Conservation (phyloP, 345 rosid genomes). For the Euphorbia lathyris region DNA sequence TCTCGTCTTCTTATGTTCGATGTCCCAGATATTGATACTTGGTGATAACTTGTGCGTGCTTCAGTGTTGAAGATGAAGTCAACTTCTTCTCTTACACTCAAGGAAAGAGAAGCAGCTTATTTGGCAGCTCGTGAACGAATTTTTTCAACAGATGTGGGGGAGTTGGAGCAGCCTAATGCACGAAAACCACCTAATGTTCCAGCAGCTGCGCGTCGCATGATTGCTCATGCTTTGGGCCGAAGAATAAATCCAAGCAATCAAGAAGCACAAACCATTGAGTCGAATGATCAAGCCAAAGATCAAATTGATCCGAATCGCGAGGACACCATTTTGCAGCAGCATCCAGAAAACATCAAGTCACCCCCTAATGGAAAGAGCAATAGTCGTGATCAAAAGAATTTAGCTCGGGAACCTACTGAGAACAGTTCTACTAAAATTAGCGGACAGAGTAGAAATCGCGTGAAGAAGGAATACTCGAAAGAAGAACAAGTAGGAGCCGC, state of each 20-base stretch:
- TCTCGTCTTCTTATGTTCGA: not conserved
- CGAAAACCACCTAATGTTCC: slow-evolving; percentile 46
- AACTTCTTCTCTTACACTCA: slow-evolving; percentile 33
- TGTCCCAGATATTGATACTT: slow-evolving; percentile 6
- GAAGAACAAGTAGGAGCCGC: slow-evolving; percentile 58
- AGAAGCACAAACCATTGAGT: slow-evolving; percentile 17
- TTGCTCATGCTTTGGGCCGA: slow-evolving; percentile 73
- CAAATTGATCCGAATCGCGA: slow-evolving; percentile 17
- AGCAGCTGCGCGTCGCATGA: slow-evolving; percentile 68
- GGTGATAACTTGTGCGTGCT: slow-evolving; percentile 12
- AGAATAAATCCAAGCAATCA: slow-evolving; percentile 21
- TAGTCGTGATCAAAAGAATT: slow-evolving; percentile 21
- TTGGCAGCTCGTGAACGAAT: slow-evolving; percentile 61
- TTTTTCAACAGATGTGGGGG: slow-evolving; percentile 42
- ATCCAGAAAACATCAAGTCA: slow-evolving; percentile 7
- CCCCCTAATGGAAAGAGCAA: slow-evolving; percentile 20
- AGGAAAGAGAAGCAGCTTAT: slow-evolving; percentile 67
- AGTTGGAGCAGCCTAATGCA: slow-evolving; percentile 32
- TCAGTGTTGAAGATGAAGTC: slow-evolving; percentile 34
- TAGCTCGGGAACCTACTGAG: slow-evolving; percentile 19
- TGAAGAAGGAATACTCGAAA: slow-evolving; percentile 38
- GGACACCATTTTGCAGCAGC: slow-evolving; percentile 7
- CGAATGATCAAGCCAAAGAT: slow-evolving; percentile 17
- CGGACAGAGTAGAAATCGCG: slow-evolving; percentile 24
- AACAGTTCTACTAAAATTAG: slow-evolving; percentile 14